Evolutionary conservation across 1,284 basidiomycete species (phyloP), one percentile per base, ranked within the genome.

Genomic region (Pascua guehoae): DNA sequence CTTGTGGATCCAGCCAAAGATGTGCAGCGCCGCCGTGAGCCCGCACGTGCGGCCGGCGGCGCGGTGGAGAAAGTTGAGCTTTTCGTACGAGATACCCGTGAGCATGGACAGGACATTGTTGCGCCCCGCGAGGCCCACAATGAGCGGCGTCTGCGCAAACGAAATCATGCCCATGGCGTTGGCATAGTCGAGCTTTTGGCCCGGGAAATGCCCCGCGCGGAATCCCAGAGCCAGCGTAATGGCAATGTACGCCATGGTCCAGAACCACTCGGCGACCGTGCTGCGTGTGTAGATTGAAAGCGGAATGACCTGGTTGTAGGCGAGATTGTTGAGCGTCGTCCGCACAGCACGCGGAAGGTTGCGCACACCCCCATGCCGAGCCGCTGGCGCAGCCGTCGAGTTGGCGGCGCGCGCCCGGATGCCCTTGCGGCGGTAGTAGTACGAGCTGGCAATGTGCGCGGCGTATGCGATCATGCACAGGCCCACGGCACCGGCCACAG

Each of bases 1-100:
- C 50, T 60, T 57, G 41, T 53, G 40, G 37, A 61, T 41, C 57
- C 62, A 60, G 8, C 65, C 63, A 14, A 66, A 51, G 12, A 65
- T 62, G 54, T 74, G 72, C 14, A 73, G 58, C 68, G 68, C 70
- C 1, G 64, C 47, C 3, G 67, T 65, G 12, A 70, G 51, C 12
- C 70, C 53, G 50, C 69, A 71, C 5, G 66, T 50, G 16, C 68
- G 60, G 5, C 69, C 71, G 0, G 70, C 56, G 1, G 71, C 67
- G 43, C 70, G 67, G 54, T 74, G 72, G 12, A 74, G 63, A 55
- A 65, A 73, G 57, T 73, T 73, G 46, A 74, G 66, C 78, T 83
- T 84, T 57, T 86, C 84, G 64, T 82, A 84, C 49, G 81, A 77
- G 44, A 86, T 73, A 4, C 85, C 84, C 2, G 84, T 86, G 83